Percentiles rank a stretch among this genome's conserved stretches.
These are phyloP conservation scores for bread wheat (Triticum aestivum) DNA, from an alignment of 176 grass and related monocot genomes.

Conservation along the genomic window IWGSC_CS_RefSeq_v2.1 NC_057804.1:133599531-133600030, in stretches of 20 bases:
- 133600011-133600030: conserved; percentile 63
- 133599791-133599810: conserved; percentile 75
- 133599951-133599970: conserved; percentile 67
- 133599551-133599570: conserved; percentile 15
- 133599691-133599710: conserved; percentile 25
- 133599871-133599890: conserved; percentile 1
- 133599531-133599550: conserved; percentile 18
- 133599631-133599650: conserved; percentile 17
- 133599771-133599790: conserved; percentile 56
- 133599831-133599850: conserved; percentile 36
- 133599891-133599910: conserved; percentile 50
- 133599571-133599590: conserved; percentile 27
- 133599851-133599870: conserved; percentile 33
- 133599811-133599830: conserved; percentile 97
- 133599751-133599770: conserved; percentile 31
- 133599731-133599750: conserved; percentile 46
- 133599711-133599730: conserved; percentile 23
- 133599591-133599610: conserved; percentile 42
- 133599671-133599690: conserved; percentile 67
- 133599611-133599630: conserved; percentile 16
- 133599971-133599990: conserved; percentile 76
- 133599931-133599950: conserved; percentile 60
- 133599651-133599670: conserved; percentile 16
- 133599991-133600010: conserved; percentile 87
- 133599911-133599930: conserved; percentile 37